Percentiles rank a stretch among this genome's conserved stretches.
phyloP scores from a whole-genome alignment of 2,329 filamentous ascomycete genomes.

The Parastagonospora avenae region DNA sequence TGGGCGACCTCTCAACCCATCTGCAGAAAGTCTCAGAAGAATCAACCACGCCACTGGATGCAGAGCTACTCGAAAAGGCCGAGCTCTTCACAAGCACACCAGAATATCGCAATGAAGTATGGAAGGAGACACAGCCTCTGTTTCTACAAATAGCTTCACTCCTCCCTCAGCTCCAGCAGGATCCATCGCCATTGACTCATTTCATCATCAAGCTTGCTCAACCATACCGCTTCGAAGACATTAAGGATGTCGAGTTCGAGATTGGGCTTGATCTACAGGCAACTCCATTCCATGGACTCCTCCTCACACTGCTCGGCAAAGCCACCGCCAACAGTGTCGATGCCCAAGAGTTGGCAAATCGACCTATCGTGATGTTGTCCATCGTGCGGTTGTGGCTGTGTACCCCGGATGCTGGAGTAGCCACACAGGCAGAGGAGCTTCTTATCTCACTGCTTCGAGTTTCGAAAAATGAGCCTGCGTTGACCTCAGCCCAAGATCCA shows the following conservation, averaged over 20 bases:
- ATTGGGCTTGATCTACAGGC: constrained; percentile 59
- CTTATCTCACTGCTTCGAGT: constrained; percentile 59
- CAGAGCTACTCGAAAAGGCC: constrained; percentile 56
- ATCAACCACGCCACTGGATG: constrained; percentile 53
- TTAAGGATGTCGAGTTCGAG: constrained; percentile 59
- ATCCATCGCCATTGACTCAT: constrained; percentile 60
- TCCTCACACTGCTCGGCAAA: constrained; percentile 62
- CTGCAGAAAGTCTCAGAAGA: constrained; percentile 52
- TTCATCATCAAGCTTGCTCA: constrained; percentile 57
- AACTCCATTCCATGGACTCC: constrained; percentile 59
- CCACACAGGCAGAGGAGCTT: constrained; percentile 59
- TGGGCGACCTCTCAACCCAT: constrained; percentile 48
- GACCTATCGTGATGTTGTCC: constrained; percentile 59
- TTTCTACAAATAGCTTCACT: constrained; percentile 56
- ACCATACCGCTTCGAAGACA: constrained; percentile 48
- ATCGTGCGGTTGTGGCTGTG: constrained; percentile 65
- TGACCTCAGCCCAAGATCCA: constrained; percentile 43
- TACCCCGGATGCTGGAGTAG: constrained; percentile 60
- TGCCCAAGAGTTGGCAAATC: constrained; percentile 63
- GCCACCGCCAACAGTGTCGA: constrained; percentile 58
- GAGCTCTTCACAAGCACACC: constrained; percentile 49
- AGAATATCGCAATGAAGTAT: constrained; percentile 33
- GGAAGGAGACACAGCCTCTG: constrained; percentile 41
- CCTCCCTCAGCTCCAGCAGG: constrained; percentile 60
- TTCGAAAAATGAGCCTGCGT: constrained; percentile 46